These are phyloP conservation scores for Acaromyces ingoldii DNA, from an alignment of 1,284 basidiomycete genomes.

Conservation along the genomic window DNA sequence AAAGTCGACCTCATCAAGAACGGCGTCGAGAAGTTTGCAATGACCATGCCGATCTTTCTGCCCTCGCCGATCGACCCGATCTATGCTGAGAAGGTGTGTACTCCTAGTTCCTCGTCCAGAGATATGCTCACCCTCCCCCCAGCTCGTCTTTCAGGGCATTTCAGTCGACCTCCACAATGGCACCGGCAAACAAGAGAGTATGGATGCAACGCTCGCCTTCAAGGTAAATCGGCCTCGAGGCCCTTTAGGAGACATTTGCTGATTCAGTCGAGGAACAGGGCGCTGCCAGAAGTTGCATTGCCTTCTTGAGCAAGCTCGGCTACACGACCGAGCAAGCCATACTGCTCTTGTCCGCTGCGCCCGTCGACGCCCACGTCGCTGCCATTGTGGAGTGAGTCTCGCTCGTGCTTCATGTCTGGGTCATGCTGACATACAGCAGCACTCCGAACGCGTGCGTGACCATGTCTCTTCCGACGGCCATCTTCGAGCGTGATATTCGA, in stretches of 20 bases:
- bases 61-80: conserved; percentile 70
- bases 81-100: conserved; percentile 61
- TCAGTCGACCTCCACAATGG: conserved; percentile 64
- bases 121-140: background rate
- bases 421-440: conserved; percentile 10
- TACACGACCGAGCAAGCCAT: conserved; percentile 61
- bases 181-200: conserved; percentile 68
- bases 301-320: conserved; percentile 59
- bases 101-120: background rate
- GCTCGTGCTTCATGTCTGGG: background rate
- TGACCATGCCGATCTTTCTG: conserved; percentile 63
- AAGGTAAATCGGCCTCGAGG: conserved; percentile 3
- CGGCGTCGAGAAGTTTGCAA: conserved; percentile 67
- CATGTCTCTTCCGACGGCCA: conserved; percentile 64
- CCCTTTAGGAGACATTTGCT: background rate
- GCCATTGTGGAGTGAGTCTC: conserved; percentile 61
- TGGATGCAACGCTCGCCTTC: conserved; percentile 57
- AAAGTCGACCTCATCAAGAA: conserved; percentile 69
- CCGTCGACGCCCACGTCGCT: conserved; percentile 69
- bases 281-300: conserved; percentile 69
- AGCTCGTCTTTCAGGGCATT: conserved; percentile 65
- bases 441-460: conserved; percentile 73
- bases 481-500: conserved; percentile 69
- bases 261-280: conserved; percentile 58
- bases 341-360: conserved; percentile 68